Conservation (phyloP, 2,329 filamentous ascomycete genomes). For the Xylariaceae sp. region DNA sequence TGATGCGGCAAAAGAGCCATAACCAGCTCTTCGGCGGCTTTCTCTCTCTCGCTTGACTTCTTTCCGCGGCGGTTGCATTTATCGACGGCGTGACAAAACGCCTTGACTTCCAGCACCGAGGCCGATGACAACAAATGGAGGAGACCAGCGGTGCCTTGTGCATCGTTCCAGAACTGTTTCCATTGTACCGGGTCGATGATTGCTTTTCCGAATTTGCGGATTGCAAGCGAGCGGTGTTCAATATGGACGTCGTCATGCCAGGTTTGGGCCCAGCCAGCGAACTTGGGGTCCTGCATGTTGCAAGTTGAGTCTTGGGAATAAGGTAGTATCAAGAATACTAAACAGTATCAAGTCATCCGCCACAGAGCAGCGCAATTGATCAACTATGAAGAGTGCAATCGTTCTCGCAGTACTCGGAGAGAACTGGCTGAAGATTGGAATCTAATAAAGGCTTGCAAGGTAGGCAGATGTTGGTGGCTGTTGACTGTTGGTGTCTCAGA, state of each 20-base stretch:
- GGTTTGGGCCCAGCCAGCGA: slow-evolving; percentile 10
- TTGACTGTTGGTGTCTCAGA: too few species aligned
- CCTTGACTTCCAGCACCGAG: slow-evolving; percentile 10
- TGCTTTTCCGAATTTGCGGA: slow-evolving; percentile 6
- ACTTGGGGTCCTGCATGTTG: slow-evolving; percentile 4
- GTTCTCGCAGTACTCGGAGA: too few species aligned
- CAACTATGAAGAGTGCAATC: too few species aligned
- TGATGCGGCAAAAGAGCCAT: slow-evolving; percentile 14
- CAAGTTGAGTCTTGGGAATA: too few species aligned
- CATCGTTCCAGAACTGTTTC: slow-evolving; percentile 10
- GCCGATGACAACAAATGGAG: slow-evolving; percentile 9
- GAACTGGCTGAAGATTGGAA: too few species aligned
- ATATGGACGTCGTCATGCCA: slow-evolving; percentile 7
- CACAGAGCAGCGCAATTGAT: too few species aligned
- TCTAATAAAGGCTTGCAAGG: too few species aligned
- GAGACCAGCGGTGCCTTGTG: slow-evolving; percentile 11
- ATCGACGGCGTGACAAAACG: slow-evolving; percentile 8
- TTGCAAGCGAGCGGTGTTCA: slow-evolving; percentile 2
- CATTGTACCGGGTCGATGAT: slow-evolving; percentile 5
- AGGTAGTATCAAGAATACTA: too few species aligned
- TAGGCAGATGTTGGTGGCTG: too few species aligned
- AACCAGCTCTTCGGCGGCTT: slow-evolving; percentile 6
- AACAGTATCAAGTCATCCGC: too few species aligned
- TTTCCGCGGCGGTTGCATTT: slow-evolving; percentile 6
- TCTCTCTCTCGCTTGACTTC: slow-evolving; percentile 12